phyloP scores from a whole-genome alignment of 768 basidiomycete genomes.

The Suillus placidus region DNA sequence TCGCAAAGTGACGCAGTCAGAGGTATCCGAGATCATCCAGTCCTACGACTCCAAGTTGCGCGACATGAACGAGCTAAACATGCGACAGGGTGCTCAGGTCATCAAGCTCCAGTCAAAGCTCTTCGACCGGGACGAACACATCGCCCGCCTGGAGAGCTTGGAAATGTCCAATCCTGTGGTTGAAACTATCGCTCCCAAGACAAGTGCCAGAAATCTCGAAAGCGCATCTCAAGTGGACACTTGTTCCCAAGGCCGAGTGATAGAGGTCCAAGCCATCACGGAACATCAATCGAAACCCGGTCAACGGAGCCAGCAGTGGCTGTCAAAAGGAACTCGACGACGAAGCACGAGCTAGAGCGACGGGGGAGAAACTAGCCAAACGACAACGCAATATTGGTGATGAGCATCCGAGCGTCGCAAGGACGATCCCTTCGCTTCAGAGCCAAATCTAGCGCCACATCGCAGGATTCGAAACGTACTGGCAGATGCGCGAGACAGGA shows the following conservation, averaged over 20 bases:
- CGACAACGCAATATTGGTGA: neutral
- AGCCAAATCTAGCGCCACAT: neutral
- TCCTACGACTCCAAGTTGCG: neutral
- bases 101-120: slow-evolving; percentile 2
- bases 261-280: neutral
- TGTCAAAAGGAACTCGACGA: neutral
- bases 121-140: neutral
- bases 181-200: neutral
- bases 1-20: neutral
- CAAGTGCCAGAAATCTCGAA: neutral
- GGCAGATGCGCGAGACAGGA: slow-evolving; percentile 1
- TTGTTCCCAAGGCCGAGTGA: neutral
- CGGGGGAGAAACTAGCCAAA: neutral
- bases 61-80: neutral
- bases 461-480: neutral
- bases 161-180: neutral
- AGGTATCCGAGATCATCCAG: neutral
- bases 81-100: neutral
- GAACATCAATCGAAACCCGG: neutral
- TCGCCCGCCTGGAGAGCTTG: neutral
- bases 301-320: neutral
- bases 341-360: neutral
- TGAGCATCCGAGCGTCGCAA: neutral
- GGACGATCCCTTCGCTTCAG: neutral
- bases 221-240: neutral